These are phyloP conservation scores for Candida arabinofermentans DNA, from an alignment of 805 yeast genomes.

Conservation along the genomic window DNA sequence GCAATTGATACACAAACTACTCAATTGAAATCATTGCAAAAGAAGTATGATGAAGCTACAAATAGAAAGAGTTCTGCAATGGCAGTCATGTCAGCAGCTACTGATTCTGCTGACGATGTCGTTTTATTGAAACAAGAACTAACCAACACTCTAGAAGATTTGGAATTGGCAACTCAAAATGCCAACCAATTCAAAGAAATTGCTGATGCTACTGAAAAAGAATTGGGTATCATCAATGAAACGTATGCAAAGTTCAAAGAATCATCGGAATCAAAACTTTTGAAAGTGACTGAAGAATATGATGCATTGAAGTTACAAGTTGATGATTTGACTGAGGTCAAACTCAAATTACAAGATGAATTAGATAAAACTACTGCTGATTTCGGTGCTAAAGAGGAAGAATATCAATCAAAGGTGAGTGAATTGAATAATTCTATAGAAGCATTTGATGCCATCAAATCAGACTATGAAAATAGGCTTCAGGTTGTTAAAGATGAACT, in stretches of 20 bases:
- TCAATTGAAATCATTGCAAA: slow-evolving; percentile 33
- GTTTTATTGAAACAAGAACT: slow-evolving; percentile 29
- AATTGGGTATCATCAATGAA: slow-evolving; percentile 50
- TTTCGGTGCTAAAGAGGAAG: slow-evolving; percentile 7
- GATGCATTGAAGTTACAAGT: slow-evolving; percentile 13
- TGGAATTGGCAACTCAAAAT: slow-evolving; percentile 53
- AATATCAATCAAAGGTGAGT: slow-evolving; percentile 16
- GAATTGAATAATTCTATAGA: slow-evolving; percentile 23
- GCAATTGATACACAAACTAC: slow-evolving; percentile 36
- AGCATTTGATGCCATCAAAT: slow-evolving; percentile 23
- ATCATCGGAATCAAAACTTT: slow-evolving; percentile 21
- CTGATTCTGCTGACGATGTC: slow-evolving; percentile 20
- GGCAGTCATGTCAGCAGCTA: slow-evolving; percentile 21
- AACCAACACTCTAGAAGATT: slow-evolving; percentile 44
- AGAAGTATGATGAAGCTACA: slow-evolving; percentile 27
- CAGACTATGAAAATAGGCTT: slow-evolving; percentile 30
- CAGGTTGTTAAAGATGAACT: slow-evolving; percentile 30
- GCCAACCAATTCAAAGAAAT: slow-evolving; percentile 59
- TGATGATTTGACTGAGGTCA: slow-evolving; percentile 9
- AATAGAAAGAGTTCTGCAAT: slow-evolving; percentile 27
- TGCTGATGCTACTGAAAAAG: slow-evolving; percentile 63
- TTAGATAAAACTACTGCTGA: slow-evolving; percentile 10
- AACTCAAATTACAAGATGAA: slow-evolving; percentile 11
- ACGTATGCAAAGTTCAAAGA: slow-evolving; percentile 47
- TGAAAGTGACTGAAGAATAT: slow-evolving; percentile 6